These are phyloP conservation scores for Cladosporium sp. DNA, from an alignment of 2,329 filamentous ascomycete species.

Conservation along the genomic window DNA sequence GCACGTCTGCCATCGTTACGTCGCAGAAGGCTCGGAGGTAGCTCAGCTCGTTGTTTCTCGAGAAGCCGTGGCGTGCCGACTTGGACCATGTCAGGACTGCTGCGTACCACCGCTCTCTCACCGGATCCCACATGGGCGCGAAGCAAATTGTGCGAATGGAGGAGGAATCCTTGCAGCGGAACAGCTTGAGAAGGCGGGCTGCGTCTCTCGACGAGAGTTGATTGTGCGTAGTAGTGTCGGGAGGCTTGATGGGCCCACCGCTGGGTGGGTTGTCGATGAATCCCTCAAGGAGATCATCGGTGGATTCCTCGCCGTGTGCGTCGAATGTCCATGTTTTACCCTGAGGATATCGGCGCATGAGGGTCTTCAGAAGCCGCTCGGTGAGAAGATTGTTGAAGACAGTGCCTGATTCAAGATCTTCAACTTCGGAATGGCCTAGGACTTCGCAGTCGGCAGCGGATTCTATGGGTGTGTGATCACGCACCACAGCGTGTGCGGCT, in stretches of 20 bases:
- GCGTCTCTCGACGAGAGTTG: conserved; percentile 16
- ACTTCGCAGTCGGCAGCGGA: neutral
- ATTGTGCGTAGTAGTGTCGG: too few relatives aligned
- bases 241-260: neutral
- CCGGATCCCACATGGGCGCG: conserved; percentile 50
- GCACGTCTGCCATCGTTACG: conserved; percentile 39
- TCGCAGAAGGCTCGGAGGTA: conserved; percentile 39
- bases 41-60: conserved; percentile 37
- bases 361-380: conserved; percentile 17
- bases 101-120: conserved; percentile 30
- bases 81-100: conserved; percentile 42
- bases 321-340: conserved; percentile 27
- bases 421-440: conserved; percentile 12
- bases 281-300: neutral
- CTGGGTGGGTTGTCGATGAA: neutral
- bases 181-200: conserved; percentile 28
- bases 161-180: conserved; percentile 29
- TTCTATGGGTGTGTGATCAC: neutral
- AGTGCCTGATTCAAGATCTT: too few relatives aligned
- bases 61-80: conserved; percentile 39
- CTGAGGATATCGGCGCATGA: conserved; percentile 21
- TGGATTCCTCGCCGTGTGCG: conserved; percentile 8
- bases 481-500: neutral
- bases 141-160: conserved; percentile 46
- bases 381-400: conserved; percentile 14